Evolutionary conservation across 768 basidiomycete genomes (phyloP), one percentile per base, ranked within the genome.

Genomic region (Boletales sp.): DNA sequence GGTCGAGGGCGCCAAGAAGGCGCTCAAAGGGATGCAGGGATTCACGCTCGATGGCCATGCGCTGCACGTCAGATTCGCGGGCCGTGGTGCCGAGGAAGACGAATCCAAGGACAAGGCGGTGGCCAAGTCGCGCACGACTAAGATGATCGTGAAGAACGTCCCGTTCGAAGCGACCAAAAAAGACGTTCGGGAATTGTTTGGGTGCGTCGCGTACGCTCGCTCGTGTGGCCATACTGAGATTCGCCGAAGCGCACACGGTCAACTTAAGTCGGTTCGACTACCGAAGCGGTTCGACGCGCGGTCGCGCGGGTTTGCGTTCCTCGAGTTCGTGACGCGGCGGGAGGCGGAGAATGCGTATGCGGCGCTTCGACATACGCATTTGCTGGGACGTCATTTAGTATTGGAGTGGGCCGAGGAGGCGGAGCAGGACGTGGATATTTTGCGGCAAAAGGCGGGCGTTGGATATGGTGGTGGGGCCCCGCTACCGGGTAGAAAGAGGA

Each of bases 101-200:
- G 73, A 66, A n/a, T 65, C 67, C 40, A 73, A 62, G 30, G 73
- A 66, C 48, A 69, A 62, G 21, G 71, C 58, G 14, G 56, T 56
- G 9, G 67, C 72, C 29, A 84, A 80, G 71, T 81, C 77, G 43
- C 78, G 78, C 51, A 87, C 88, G 54, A 89, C 93, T 55, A 98
- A 97, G 82, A 85, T 98, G 79, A 83, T 98, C 44, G 92, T 98
- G 57, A 98, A 97, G 82, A 99, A 99, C 61, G 79, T 97, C 47
- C 94, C 97, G 36, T 99, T 99, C 73, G 97, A 99, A 69, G 91
- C 87, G 40, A 87, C 87, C 38, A 91, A 88, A 75, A 93, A 89
- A 72, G 97, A 99, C 58, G 78, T 99, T 21, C 76, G 88, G 47
- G 87, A 90, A 53, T 68, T 98, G 32, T 97, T 98, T 67, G 79